Evolutionary conservation across 2,329 filamentous ascomycete genomes (phyloP).

Genomic region (Hymenoscyphus salicellus): DNA sequence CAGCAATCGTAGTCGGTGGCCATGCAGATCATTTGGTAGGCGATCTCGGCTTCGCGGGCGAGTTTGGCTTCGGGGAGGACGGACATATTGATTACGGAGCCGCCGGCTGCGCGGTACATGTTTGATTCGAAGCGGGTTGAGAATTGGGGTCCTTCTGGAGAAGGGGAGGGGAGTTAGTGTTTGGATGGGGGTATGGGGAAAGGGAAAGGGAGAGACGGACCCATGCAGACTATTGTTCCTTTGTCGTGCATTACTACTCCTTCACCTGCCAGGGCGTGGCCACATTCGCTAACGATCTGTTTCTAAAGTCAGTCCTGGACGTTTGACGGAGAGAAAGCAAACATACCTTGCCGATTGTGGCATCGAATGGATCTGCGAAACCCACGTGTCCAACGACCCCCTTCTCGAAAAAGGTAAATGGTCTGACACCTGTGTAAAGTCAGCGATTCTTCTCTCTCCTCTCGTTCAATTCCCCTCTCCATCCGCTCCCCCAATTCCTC

Average conservation of each 20-base stretch:
- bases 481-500: not conserved
- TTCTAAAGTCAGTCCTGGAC: not conserved
- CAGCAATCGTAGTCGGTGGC: conserved; percentile 99
- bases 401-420: conserved; percentile 92
- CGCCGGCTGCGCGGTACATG: conserved; percentile 92
- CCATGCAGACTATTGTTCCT: conserved; percentile 89
- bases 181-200: not conserved
- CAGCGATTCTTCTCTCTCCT: not conserved
- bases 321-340: not conserved
- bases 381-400: conserved; percentile 92
- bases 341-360: conserved; percentile 58
- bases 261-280: conserved; percentile 72
- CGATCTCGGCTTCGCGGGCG: conserved; percentile 91
- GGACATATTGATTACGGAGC: conserved; percentile 97
- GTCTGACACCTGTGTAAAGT: conserved; percentile 58
- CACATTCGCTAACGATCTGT: conserved; percentile 70
- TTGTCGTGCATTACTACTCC: conserved; percentile 79
- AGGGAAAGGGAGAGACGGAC: conserved; percentile 45
- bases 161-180: conserved; percentile 6
- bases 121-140: conserved; percentile 92
- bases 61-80: conserved; percentile 93
- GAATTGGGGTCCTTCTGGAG: conserved; percentile 90
- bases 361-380: conserved; percentile 94
- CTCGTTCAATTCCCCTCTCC: not conserved
- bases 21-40: conserved; percentile 99